Evolutionary conservation across 805 yeast genomes (phyloP), one percentile per base, ranked within the genome.

Genomic region (Yarrowia bubula): DNA sequence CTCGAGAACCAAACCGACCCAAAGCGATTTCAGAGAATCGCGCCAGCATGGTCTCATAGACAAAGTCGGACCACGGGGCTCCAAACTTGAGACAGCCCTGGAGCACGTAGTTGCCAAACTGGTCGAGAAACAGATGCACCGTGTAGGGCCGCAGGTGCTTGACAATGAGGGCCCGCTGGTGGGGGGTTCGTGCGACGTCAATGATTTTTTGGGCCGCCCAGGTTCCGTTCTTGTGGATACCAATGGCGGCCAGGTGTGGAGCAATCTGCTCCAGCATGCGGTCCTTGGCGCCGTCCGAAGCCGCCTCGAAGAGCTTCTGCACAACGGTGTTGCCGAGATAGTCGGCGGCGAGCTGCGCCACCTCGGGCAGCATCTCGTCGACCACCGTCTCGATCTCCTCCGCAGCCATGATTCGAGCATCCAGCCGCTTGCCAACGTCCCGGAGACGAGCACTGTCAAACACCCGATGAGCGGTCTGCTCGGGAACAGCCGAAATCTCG

Each of bases 151-250:
- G 83, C 68, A 95, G 81, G 44, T 91, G 84, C 31, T 83, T 79
- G 8, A 87, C 86, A 48, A 95, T 89, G 57, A 88, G 90, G 57
- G 84, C 81, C 48, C 81, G 85, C 44, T 61, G 57, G 46, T 22
- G 35, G 2, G 46, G 57, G 57, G 85, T 85, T 68, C 81, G 76
- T 4, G 91, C 88, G 50, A 86, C 86, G 69, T 86, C 88, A 70
- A 95, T 92, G 75, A 95, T 87, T 76, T 93, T 95, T 76, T 95
- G 99, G 28, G 97, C 96, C 1, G 98, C 98, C 99, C 99, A 95
- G 5, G 99, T 95, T 68, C 99, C 99, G 75, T 95, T 95, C 73
- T 95, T 95, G 78, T 95, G 99, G 65, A 91, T 87, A 70, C 98
- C 95, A 81, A 93, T 88, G 70, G 91, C 96, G 0, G 97, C 90